These are phyloP conservation scores for Syzygium aqueum DNA, from an alignment of 345 rosid species.

Conservation along the genomic window DNA sequence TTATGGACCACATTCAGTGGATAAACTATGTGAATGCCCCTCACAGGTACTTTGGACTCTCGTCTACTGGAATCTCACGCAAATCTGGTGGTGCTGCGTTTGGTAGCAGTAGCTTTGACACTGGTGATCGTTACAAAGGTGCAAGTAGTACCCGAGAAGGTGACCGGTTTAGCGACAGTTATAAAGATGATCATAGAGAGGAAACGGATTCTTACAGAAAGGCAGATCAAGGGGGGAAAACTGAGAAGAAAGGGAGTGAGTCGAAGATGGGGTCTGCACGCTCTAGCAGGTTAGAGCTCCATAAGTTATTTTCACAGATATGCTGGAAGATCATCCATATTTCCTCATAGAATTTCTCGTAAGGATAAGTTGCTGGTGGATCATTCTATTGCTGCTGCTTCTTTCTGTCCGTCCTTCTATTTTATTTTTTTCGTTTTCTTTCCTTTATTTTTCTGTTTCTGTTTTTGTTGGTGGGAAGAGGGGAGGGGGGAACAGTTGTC, in stretches of 20 bases:
- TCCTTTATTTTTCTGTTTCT: neutral
- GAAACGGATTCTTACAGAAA: slow-evolving; percentile 51
- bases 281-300: slow-evolving; percentile 39
- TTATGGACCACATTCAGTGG: neutral
- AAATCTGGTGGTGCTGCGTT: slow-evolving; percentile 62
- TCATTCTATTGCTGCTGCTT: neutral
- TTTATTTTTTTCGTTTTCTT: neutral
- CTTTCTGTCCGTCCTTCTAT: neutral
- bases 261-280: slow-evolving; percentile 35
- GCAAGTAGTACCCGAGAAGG: slow-evolving; percentile 34
- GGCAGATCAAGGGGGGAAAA: slow-evolving; percentile 29
- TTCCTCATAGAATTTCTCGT: neutral
- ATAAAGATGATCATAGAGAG: slow-evolving; percentile 31
- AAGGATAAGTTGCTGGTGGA: neutral
- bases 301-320: neutral
- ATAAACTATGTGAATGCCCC: slow-evolving; percentile 2
- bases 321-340: neutral
- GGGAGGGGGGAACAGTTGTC: neutral
- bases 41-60: slow-evolving; percentile 82
- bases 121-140: slow-evolving; percentile 48
- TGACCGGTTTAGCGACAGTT: slow-evolving; percentile 41
- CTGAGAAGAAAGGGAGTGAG: slow-evolving; percentile 29
- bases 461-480: neutral
- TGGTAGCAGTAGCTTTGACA: slow-evolving; percentile 35
- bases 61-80: slow-evolving; percentile 68